Percentiles rank a stretch among this genome's conserved stretches.
Evolutionary conservation across 2,329 filamentous ascomycete species (phyloP).

Genomic region (Helicocarpus griseus): DNA sequence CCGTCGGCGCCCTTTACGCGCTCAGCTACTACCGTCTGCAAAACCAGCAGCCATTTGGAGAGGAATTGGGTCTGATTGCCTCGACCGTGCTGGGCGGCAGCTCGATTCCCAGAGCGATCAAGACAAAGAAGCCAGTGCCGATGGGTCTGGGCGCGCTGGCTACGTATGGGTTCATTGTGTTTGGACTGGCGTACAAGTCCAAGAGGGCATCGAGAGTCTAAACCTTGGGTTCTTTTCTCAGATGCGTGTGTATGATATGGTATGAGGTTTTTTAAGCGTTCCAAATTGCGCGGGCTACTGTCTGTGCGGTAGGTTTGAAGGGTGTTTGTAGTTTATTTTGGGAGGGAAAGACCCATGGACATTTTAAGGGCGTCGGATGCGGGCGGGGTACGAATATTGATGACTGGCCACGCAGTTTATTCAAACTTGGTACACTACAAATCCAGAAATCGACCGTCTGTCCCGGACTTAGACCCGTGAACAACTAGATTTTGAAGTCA

Average conservation of each 20-base stretch:
- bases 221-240: not conserved
- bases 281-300: too few relatives aligned
- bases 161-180: slow-evolving; percentile 66
- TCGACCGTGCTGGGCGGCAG: slow-evolving; percentile 76
- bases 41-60: slow-evolving; percentile 65
- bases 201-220: slow-evolving; percentile 17
- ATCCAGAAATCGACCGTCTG: too few relatives aligned
- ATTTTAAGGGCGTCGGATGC: too few relatives aligned
- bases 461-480: too few relatives aligned
- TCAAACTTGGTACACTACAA: too few relatives aligned
- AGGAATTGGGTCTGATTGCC: slow-evolving; percentile 82
- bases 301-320: too few relatives aligned
- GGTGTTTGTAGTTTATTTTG: too few relatives aligned
- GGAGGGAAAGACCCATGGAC: too few relatives aligned
- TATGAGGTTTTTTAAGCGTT: too few relatives aligned
- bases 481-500: not conserved
- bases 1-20: slow-evolving; percentile 69
- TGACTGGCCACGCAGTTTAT: too few relatives aligned
- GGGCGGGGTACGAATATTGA: too few relatives aligned
- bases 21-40: slow-evolving; percentile 74
- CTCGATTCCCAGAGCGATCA: slow-evolving; percentile 77
- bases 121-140: slow-evolving; percentile 73
- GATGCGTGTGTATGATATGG: too few relatives aligned
- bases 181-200: slow-evolving; percentile 56
- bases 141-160: slow-evolving; percentile 69